Conservation (phyloP, 305 asterid genomes). For the Striga hermonthica region DNA sequence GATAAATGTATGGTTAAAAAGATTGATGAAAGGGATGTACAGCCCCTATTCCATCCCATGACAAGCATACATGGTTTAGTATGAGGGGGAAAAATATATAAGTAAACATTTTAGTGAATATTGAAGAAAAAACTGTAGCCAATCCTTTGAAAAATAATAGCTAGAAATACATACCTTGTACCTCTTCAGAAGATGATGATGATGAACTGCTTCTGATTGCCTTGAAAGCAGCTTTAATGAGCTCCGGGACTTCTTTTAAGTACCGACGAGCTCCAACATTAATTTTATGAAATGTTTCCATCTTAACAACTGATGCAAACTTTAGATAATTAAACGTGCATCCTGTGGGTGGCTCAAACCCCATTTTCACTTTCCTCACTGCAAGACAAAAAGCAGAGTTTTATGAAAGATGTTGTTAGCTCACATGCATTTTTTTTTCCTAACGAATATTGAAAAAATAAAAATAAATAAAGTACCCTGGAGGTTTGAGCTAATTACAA, state of each 20-base stretch:
- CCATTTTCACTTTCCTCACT: slow-evolving; percentile 92
- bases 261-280: slow-evolving; percentile 65
- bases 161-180: slow-evolving; percentile 56
- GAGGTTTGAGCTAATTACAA: slow-evolving; percentile 7
- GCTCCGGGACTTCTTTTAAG: slow-evolving; percentile 71
- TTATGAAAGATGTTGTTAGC: slow-evolving; percentile 3
- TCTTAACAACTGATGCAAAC: slow-evolving; percentile 56
- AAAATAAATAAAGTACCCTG: background rate
- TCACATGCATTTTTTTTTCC: background rate
- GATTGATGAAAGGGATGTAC: slow-evolving; percentile 11
- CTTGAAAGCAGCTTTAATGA: slow-evolving; percentile 61
- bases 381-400: slow-evolving; percentile 32
- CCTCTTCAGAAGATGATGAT: slow-evolving; percentile 58
- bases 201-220: slow-evolving; percentile 72
- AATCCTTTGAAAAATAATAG: slow-evolving; percentile 11
- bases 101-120: background rate
- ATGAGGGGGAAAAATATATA: no score
- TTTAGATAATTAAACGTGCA: slow-evolving; percentile 67
- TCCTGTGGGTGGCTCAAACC: slow-evolving; percentile 83
- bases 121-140: slow-evolving; percentile 14
- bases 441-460: background rate
- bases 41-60: no score
- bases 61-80: no score
- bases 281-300: slow-evolving; percentile 67
- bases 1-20: background rate